A percentile compares a stretch with the other conserved stretches of the same genome.
Conservation (phyloP, 2,329 filamentous ascomycete species). For the Alternaria sp. region DNA sequence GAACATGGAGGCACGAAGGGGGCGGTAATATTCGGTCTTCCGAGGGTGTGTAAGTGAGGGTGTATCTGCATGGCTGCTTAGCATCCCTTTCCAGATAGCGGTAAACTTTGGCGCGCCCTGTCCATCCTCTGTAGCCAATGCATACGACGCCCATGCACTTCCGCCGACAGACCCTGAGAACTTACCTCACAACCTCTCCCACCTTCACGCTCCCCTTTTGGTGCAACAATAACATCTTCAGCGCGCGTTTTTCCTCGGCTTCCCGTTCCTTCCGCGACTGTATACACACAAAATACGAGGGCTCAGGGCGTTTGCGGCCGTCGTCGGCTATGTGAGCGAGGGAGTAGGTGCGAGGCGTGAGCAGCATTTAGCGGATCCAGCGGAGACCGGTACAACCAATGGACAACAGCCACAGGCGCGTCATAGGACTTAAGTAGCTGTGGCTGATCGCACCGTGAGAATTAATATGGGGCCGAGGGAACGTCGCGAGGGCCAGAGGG, state of each 20-base stretch:
- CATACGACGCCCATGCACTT: constrained; percentile 4
- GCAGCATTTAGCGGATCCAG: constrained; percentile 51
- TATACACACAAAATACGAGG: constrained; percentile 47
- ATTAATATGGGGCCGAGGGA: constrained; percentile 6
- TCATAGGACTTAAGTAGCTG: constrained; percentile 24
- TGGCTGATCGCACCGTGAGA: constrained; percentile 12
- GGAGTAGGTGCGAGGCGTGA: constrained; percentile 52
- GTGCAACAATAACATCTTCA: constrained; percentile 84
- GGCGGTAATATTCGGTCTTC: constrained; percentile 89
- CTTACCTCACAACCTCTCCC: constrained; percentile 82
- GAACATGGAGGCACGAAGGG: constrained; percentile 80
- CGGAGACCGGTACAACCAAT: constrained; percentile 32
- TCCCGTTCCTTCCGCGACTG: constrained; percentile 46
- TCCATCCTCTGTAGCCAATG: background rate
- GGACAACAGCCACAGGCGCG: constrained; percentile 21
- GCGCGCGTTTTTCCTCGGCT: constrained; percentile 43
- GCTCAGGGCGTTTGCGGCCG: constrained; percentile 36
- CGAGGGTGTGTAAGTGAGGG: constrained; percentile 89
- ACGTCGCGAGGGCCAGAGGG: constrained; percentile 10
- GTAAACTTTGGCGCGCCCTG: background rate
- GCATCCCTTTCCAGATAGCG: background rate
- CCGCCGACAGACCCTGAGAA: constrained; percentile 48
- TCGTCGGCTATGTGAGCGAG: constrained; percentile 51
- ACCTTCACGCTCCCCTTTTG: constrained; percentile 92
- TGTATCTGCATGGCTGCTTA: constrained; percentile 62